Evolutionary conservation across 2,329 filamentous ascomycete species (phyloP), one percentile per base, ranked within the genome.

Genomic region (Epichloe aotearoae): DNA sequence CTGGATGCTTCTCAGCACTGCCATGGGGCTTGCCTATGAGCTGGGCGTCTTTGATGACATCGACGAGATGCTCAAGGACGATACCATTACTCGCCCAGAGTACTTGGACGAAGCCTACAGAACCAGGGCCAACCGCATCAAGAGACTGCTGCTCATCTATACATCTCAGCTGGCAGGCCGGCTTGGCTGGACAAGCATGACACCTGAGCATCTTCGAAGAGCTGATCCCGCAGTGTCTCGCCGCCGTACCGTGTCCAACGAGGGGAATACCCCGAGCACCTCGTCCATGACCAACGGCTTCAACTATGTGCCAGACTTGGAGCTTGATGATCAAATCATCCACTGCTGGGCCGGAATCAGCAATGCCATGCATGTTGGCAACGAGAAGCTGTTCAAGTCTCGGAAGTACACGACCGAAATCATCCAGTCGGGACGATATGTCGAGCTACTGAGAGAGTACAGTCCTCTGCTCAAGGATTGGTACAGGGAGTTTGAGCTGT

Each of bases 271-370:
- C 4, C 80, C 80, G 2, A 78, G 75, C 10, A 83, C 80, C 3
- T 79, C 77, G 4, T 76, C 75, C 2, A 53, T 78, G 19, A 77
- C 75, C 11, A 80, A 75, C 50, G 68, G 71, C 6, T 83, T 83
- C 68, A 82, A 79, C 60, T 83, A 84, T 57, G 80, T 84, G 7
- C 80, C 80, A 1, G 78, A 84, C 57, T 67, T 83, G 17, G 80
- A 83, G 59, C 70, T 84, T 4, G 80, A 84, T 59, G 80, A 84
- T 55, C 80, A 83, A 62, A 82, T 84, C 55, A 83, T 84, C 50
- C 86, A 95, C 66, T 94, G 89, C 65, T 98, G 93, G 93, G 84
- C 90, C 5, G 87, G 88, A 34, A 89, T 98, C 60, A 95, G 89
- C 56, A 86, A 88, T 59, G 82, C 91, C 54, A 95, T 97, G 85